phyloP scores from a whole-genome alignment of 805 yeast species.

The Deakozyma indianensis region DNA sequence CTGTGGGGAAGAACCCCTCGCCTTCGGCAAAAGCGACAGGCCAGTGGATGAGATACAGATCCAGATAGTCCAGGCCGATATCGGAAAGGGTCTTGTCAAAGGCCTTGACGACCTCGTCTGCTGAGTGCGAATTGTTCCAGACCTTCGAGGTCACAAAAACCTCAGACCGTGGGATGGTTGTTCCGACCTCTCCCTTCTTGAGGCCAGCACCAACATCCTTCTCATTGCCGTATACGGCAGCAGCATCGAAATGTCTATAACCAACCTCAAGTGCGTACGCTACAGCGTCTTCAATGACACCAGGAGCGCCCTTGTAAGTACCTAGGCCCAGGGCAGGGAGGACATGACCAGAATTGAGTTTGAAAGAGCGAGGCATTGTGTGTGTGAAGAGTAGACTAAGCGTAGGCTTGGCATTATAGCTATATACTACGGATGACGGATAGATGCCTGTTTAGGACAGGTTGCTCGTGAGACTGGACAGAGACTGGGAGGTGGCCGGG shows the following conservation, averaged over 20 bases:
- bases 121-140: conserved; percentile 29
- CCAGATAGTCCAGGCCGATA: conserved; percentile 47
- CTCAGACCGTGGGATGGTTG: conserved; percentile 27
- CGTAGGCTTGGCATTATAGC: too few relatives aligned
- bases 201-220: conserved; percentile 46
- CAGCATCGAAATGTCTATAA: conserved; percentile 63
- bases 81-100: conserved; percentile 35
- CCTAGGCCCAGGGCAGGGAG: conserved; percentile 66
- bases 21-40: conserved; percentile 27
- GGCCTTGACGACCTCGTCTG: conserved; percentile 24
- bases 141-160: conserved; percentile 52
- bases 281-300: conserved; percentile 36
- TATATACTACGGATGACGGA: too few relatives aligned
- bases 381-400: too few relatives aligned
- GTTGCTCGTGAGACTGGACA: too few relatives aligned
- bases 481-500: too few relatives aligned
- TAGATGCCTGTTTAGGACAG: too few relatives aligned
- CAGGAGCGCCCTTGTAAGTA: conserved; percentile 33
- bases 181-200: conserved; percentile 21
- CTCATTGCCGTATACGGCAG: conserved; percentile 57
- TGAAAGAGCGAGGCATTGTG: conserved; percentile 17
- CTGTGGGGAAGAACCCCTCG: conserved; percentile 1
- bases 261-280: conserved; percentile 49
- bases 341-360: conserved; percentile 39
- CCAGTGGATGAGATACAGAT: conserved; percentile 56